Conservation (phyloP, 805 yeast species). For the Saturnispora serradocipensis region DNA sequence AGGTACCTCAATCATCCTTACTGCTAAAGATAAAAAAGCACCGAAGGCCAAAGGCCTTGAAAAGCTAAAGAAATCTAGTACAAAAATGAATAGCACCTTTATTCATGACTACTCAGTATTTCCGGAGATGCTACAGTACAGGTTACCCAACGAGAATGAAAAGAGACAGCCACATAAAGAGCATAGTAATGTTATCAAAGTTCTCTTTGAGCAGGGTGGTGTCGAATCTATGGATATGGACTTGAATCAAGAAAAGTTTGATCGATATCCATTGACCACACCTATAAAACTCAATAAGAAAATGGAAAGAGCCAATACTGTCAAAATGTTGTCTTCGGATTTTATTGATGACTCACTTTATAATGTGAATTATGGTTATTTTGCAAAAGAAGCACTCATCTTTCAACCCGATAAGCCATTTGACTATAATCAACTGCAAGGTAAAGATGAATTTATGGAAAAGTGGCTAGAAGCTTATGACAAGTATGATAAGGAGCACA, state of each 20-base stretch:
- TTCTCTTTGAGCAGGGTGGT: constrained; percentile 28
- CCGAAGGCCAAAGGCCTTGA: constrained; percentile 12
- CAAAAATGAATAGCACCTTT: constrained; percentile 14
- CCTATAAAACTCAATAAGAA: constrained; percentile 28
- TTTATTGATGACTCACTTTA: constrained; percentile 81
- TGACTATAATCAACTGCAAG: constrained; percentile 45
- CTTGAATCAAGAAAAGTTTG: constrained; percentile 29
- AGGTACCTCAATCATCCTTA: constrained; percentile 1
- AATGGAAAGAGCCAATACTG: constrained; percentile 44
- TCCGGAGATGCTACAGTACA: constrained; percentile 24
- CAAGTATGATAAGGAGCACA: constrained; percentile 34
- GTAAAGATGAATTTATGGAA: constrained; percentile 61
- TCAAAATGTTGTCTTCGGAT: constrained; percentile 67
- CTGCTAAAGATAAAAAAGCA: constrained; percentile 2
- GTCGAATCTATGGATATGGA: constrained; percentile 27
- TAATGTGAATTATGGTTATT: constrained; percentile 77
- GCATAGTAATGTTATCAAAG: constrained; percentile 19
- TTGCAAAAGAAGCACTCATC: constrained; percentile 68
- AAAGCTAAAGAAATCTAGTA: constrained; percentile 10
- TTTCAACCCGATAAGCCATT: constrained; percentile 61
- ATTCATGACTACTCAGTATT: constrained; percentile 28
- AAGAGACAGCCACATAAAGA: constrained; percentile 13
- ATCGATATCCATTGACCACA: constrained; percentile 35
- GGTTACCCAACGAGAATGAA: constrained; percentile 23
- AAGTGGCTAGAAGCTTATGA: constrained; percentile 57